phyloP scores from a whole-genome alignment of 2,329 filamentous ascomycete genomes.

The Paraphoma sp. region DNA sequence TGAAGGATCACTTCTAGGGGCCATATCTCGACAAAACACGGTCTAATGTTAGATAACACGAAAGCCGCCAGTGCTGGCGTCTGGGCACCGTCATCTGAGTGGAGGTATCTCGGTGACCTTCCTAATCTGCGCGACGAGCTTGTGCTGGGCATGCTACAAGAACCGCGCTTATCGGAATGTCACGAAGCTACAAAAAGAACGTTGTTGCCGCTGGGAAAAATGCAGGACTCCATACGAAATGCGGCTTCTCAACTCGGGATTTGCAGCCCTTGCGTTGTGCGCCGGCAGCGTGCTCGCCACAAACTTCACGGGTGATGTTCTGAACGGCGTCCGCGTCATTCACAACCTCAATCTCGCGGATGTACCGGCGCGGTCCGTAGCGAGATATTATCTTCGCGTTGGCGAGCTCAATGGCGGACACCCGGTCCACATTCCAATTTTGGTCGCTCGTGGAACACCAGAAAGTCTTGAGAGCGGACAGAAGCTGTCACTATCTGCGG shows the following conservation, averaged over 20 bases:
- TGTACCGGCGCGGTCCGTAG: conserved; percentile 44
- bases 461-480: conserved; percentile 45
- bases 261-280: conserved; percentile 24
- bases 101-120: conserved; percentile 29
- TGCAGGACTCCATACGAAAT: conserved; percentile 12
- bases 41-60: neutral
- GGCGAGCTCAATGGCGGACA: conserved; percentile 49
- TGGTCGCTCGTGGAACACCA: conserved; percentile 47
- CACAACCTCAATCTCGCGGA: conserved; percentile 44
- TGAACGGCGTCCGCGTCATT: conserved; percentile 42
- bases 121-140: conserved; percentile 34
- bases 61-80: conserved; percentile 4
- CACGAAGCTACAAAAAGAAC: conserved; percentile 13
- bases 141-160: conserved; percentile 3
- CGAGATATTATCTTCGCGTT: conserved; percentile 47
- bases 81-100: conserved; percentile 39
- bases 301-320: conserved; percentile 41
- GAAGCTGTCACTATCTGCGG: conserved; percentile 46
- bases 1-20: too few species aligned
- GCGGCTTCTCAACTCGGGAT: conserved; percentile 30
- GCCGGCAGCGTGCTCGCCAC: conserved; percentile 23
- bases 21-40: neutral
- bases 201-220: neutral
- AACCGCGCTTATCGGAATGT: conserved; percentile 20
- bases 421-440: conserved; percentile 46